phyloP scores from a whole-genome alignment of 2,329 filamentous ascomycete genomes.

The Saccharata proteae region DNA sequence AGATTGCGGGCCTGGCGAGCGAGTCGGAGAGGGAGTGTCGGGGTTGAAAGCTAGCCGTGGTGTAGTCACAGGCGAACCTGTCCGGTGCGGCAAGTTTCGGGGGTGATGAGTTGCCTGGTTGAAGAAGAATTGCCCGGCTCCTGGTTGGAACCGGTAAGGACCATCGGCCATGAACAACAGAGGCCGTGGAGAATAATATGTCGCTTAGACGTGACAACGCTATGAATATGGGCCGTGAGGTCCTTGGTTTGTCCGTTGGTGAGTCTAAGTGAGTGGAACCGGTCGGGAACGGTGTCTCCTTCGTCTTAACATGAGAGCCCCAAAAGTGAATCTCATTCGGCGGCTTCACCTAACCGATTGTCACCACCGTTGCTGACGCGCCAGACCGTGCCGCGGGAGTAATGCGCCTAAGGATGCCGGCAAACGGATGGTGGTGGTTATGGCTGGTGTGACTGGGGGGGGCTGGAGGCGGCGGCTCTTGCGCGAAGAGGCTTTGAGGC shows the following conservation, averaged over 20 bases:
- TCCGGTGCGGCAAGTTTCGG: slow-evolving; percentile 33
- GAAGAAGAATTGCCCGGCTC: slow-evolving; percentile 49
- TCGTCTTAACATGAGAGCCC: slow-evolving; percentile 38
- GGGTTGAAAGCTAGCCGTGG: slow-evolving; percentile 32
- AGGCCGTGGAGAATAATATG: slow-evolving; percentile 9
- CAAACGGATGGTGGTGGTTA: no score
- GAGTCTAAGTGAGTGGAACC: slow-evolving; percentile 29
- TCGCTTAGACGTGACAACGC: slow-evolving; percentile 3
- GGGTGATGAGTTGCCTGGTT: slow-evolving; percentile 34
- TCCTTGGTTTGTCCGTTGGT: slow-evolving; percentile 14
- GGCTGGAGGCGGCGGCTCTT: no score
- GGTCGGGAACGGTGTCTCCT: slow-evolving; percentile 34
- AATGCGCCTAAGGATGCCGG: no score
- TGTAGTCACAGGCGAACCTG: slow-evolving; percentile 32
- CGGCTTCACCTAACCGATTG: no score
- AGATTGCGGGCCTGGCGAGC: slow-evolving; percentile 42
- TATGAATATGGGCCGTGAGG: slow-evolving; percentile 8
- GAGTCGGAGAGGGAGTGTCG: slow-evolving; percentile 46
- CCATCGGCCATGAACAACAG: slow-evolving; percentile 56
- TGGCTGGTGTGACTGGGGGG: no score
- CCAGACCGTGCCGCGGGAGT: no score
- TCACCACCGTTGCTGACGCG: no score
- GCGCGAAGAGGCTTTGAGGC: no score
- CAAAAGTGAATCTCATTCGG: no score
- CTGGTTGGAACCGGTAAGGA: slow-evolving; percentile 49